Conservation (phyloP, 164 flowering plant species). For the Umbellularia californica region DNA sequence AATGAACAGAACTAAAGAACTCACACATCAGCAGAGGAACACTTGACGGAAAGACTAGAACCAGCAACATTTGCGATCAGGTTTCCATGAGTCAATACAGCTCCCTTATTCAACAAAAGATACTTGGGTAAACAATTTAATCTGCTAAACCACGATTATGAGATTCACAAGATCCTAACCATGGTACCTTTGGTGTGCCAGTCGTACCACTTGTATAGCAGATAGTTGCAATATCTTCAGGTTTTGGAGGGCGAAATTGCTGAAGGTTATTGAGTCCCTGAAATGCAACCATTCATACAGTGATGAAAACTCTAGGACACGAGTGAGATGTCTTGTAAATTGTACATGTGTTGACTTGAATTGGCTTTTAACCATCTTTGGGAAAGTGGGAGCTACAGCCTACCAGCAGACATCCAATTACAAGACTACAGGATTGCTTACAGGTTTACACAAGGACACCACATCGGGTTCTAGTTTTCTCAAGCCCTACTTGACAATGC, state of each 20-base stretch:
- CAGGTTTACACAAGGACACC: no score
- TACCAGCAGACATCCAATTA: no score
- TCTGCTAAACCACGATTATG: constrained; percentile 1
- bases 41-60: constrained; percentile 25
- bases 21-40: constrained; percentile 73
- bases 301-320: background rate
- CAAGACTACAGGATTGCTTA: no score
- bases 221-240: constrained; percentile 89
- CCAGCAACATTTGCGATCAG: constrained; percentile 88
- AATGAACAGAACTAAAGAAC: constrained; percentile 17
- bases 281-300: background rate
- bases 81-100: constrained; percentile 76
- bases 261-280: constrained; percentile 63
- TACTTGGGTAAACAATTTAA: background rate
- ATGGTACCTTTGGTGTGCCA: constrained; percentile 89
- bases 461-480: no score
- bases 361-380: no score
- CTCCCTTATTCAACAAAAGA: constrained; percentile 51
- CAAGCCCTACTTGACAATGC: no score
- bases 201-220: constrained; percentile 99
- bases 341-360: no score
- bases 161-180: background rate
- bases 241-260: constrained; percentile 77
- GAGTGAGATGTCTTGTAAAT: no score
- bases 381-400: no score